These are phyloP conservation scores for Penicillium sp. DNA, from an alignment of 2,329 filamentous ascomycete species.

Conservation along the genomic window DNA sequence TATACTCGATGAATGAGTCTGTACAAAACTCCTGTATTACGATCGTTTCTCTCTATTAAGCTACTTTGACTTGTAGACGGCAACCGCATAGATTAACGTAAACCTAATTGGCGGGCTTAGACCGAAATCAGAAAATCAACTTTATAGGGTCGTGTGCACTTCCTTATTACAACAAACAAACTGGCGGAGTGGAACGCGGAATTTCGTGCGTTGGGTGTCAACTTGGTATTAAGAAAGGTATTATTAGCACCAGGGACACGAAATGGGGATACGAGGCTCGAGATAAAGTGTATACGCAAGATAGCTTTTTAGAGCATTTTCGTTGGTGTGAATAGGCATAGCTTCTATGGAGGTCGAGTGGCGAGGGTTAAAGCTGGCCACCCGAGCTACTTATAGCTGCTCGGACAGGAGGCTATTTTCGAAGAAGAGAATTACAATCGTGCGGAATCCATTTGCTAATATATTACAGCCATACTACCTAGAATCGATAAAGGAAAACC, in stretches of 20 bases:
- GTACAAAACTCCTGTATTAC: constrained; percentile 11
- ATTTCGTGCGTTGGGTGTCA: constrained; percentile 15
- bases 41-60: constrained; percentile 15
- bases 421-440: constrained; percentile 12
- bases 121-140: constrained; percentile 14
- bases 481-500: not conserved
- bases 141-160: constrained; percentile 19
- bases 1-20: constrained; percentile 17
- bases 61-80: constrained; percentile 9
- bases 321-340: constrained; percentile 11
- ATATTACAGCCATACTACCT: constrained; percentile 1
- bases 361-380: constrained; percentile 8
- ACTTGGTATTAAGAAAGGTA: constrained; percentile 16
- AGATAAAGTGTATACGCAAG: constrained; percentile 14
- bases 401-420: constrained; percentile 13
- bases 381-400: constrained; percentile 10
- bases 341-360: constrained; percentile 13
- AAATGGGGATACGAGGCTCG: constrained; percentile 10
- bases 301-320: constrained; percentile 10
- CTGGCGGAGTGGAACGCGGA: constrained; percentile 10
- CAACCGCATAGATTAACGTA: constrained; percentile 5
- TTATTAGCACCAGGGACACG: constrained; percentile 6
- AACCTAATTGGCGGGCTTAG: not conserved
- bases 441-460: constrained; percentile 5
- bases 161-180: constrained; percentile 16